A percentile compares a stretch with the other conserved stretches of the same genome.
These are phyloP conservation scores for Vanderwaltozyma yarrowii DNA, from an alignment of 805 yeast species.

Conservation along the genomic window DNA sequence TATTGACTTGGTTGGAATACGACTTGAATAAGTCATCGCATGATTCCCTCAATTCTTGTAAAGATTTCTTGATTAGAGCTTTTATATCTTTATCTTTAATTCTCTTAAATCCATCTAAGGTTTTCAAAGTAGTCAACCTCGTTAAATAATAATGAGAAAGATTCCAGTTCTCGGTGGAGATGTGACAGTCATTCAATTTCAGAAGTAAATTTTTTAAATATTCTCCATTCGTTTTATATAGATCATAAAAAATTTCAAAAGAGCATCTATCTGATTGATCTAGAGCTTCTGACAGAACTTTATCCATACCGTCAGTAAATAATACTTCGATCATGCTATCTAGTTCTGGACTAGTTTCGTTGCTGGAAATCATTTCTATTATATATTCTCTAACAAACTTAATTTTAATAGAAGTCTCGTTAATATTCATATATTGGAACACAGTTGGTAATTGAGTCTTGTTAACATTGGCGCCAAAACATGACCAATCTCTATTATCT, in stretches of 20 bases:
- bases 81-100: slow-evolving; percentile 15
- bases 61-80: slow-evolving; percentile 9
- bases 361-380: slow-evolving; percentile 11
- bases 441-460: slow-evolving; percentile 7
- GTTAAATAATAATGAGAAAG: slow-evolving; percentile 16
- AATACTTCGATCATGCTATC: slow-evolving; percentile 3
- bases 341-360: slow-evolving; percentile 6
- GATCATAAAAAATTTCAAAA: slow-evolving; percentile 11
- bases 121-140: slow-evolving; percentile 19
- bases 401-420: slow-evolving; percentile 9
- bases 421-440: slow-evolving; percentile 9
- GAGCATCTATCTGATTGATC: slow-evolving; percentile 15
- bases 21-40: slow-evolving; percentile 14
- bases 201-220: not conserved
- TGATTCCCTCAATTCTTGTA: slow-evolving; percentile 12
- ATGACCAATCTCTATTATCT: slow-evolving; percentile 23
- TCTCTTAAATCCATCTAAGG: slow-evolving; percentile 20
- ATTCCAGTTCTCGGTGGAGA: slow-evolving; percentile 11
- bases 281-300: not conserved
- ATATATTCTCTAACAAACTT: slow-evolving; percentile 15
- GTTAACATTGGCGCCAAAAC: slow-evolving; percentile 9
- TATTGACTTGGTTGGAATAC: slow-evolving; percentile 5
- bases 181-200: not conserved
- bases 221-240: slow-evolving; percentile 14
- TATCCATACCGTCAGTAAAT: not conserved